Base-by-base conservation (phyloP, 2,329 filamentous ascomycete genomes). In the Diaporthe vaccinii region DNA sequence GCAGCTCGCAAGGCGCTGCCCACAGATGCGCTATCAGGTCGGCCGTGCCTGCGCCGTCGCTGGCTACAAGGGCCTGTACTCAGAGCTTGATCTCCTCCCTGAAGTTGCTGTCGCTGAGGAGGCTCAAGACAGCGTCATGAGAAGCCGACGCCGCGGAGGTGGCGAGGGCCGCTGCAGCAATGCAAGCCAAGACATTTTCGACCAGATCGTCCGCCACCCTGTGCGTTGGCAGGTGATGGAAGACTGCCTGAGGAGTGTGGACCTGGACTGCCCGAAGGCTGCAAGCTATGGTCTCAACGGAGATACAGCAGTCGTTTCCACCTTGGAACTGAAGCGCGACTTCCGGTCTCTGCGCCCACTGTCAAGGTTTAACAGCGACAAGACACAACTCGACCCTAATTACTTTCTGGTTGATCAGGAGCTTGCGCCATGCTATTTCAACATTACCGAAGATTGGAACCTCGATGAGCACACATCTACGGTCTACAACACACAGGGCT, bases 351-450 rank as follows among this genome's bases (percentile, higher is more conserved):
- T 61, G 34, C 34, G 34, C 25, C 20, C 22, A 41, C 10, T 39
- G 22, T 39, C 34, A 25, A 22, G 34, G 12, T 41, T 25, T 25
- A 5, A 5, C 22, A 5, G 17, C 10, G 34, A 61, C 34, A 59
- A 25, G 34, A 59, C 57, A 10, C 34, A 4, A n/a, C 31, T 59
- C 20, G 34, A 59, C 10, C 31, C 20, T 36, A 4, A 9, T 59
- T n/a, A 58, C 36, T n/a, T 39, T 25, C 1, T 5, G 20, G 20
- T 39, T 9, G 10, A 59, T n/a, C 5, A n/a, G 4, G 57, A 59
- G 36, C 57, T 59, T 22, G 57, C 57, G 10, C 57, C 57, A 10
- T 59, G 34, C 57, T 59, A 59, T 20, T 61, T 61, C 57, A 41
- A 61, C 22, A 61, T 61, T 6, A 61, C 57, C 34, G 57, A 61